Evolutionary conservation across 2,329 filamentous ascomycete genomes (phyloP).

Genomic region (Neofusicoccum kwambonambiense): DNA sequence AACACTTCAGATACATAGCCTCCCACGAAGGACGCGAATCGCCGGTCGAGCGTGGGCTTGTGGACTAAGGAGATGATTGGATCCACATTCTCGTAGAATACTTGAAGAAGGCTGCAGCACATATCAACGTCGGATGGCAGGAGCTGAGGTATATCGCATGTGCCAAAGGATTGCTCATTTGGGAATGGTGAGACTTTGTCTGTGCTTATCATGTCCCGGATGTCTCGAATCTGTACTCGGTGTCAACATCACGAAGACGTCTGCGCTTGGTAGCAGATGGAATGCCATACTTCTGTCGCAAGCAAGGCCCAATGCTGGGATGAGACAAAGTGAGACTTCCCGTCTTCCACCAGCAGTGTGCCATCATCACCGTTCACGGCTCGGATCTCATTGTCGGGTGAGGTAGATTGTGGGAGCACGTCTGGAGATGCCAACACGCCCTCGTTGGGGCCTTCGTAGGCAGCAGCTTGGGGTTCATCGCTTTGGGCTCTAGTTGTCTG

Average conservation of each 20-base stretch:
- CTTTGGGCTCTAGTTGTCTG: background rate
- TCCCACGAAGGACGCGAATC: background rate
- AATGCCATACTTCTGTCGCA: slow-evolving; percentile 27
- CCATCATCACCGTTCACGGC: slow-evolving; percentile 35
- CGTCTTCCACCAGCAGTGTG: slow-evolving; percentile 33
- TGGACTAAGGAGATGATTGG: background rate
- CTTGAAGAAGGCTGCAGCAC: background rate
- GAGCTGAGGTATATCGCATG: background rate
- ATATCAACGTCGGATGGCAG: background rate
- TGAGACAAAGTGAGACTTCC: slow-evolving; percentile 35
- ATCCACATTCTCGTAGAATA: background rate
- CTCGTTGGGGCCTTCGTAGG: no score
- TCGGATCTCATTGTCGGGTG: slow-evolving; percentile 26
- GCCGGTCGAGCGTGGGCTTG: background rate
- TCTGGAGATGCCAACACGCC: no score
- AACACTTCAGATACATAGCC: background rate
- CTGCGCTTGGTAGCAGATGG: background rate
- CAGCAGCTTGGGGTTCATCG: background rate
- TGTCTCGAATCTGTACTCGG: slow-evolving; percentile 16
- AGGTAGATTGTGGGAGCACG: slow-evolving; percentile 1
- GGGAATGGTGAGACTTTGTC: background rate
- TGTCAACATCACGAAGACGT: background rate
- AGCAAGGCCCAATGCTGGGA: slow-evolving; percentile 39
- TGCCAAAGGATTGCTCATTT: background rate
- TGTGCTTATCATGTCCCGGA: background rate